Evolutionary conservation across 495 filamentous ascomycete species (phyloP), one percentile per base, ranked within the genome.

Genomic region (Entonaema liquescens): DNA sequence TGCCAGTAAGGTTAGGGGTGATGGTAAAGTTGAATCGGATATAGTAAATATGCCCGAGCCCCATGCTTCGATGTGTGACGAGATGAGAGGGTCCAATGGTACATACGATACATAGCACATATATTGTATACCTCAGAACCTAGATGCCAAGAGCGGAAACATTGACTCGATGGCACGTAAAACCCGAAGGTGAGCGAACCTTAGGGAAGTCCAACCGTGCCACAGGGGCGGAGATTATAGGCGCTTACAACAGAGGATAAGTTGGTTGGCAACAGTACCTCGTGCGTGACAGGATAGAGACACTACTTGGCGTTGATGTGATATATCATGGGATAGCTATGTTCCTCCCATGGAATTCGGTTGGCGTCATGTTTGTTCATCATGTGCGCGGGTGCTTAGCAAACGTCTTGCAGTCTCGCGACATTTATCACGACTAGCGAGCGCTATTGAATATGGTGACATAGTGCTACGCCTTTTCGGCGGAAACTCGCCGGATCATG

Each of bases 11-110:
- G 59, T 52, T 53, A 59, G 56, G 54, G 69, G 63, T 63, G 44
- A 67, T 71, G 26, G 63, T 60, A 66, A 47, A 71, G 62, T 61
- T 7, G 62, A 67, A 49, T 59, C 63, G 36, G 69, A 67, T 62
- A 42, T 67, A 63, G 68, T 59, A 54, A 63, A 65, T 62, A 33
- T 52, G 33, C 13, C 63, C 63, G 68, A 26, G 50, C 21, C 62
- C 64, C 53, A 64, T 59, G 65, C 64, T 36, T 53, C 8, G n/a
- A 53, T 36, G 17, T 35, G 29, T 56, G 59, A 53, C 60, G 70
- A 60, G 64, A 68, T 28, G 60, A 53, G 60, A 40, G 25, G 38
- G 28, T 47, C 31, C 15, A 54, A 58, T 6, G 35, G 7, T 21
- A 49, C 36, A 28, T 49, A 53, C 19, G 9, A 56, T 23, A 26